A percentile compares a stretch with the other conserved stretches of the same genome.
Evolutionary conservation across 73 alveolate genomes (phyloP).

Genomic region (Paramecium caudatum): DNA sequence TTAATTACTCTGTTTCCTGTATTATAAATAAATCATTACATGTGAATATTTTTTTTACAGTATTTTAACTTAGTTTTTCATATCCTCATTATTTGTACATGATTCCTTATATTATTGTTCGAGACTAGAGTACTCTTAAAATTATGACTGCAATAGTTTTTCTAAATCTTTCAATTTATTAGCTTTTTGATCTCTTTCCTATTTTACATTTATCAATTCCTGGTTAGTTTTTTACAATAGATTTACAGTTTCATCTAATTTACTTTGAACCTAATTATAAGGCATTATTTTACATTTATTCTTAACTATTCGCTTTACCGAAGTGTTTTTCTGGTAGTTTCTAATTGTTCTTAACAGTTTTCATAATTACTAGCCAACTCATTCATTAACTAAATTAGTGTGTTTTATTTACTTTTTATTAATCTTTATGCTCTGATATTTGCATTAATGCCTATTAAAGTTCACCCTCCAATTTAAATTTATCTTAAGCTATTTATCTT

Average conservation of each 20-base stretch:
- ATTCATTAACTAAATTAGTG: slow-evolving; percentile 4
- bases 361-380: slow-evolving; percentile 1
- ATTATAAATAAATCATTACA: background rate
- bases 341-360: background rate
- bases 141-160: background rate
- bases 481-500: slow-evolving; percentile 23
- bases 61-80: slow-evolving; percentile 20
- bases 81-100: slow-evolving; percentile 14
- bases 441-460: background rate
- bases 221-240: background rate
- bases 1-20: slow-evolving; percentile 53
- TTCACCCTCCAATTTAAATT: slow-evolving; percentile 53
- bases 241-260: background rate
- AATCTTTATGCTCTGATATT: slow-evolving; percentile 43
- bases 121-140: slow-evolving; percentile 5
- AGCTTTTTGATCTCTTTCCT: slow-evolving; percentile 41
- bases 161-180: slow-evolving; percentile 31
- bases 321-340: background rate
- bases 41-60: background rate
- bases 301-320: slow-evolving; percentile 31
- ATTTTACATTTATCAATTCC: background rate
- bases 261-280: background rate
- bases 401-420: background rate
- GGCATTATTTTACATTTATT: background rate
- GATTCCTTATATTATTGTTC: slow-evolving; percentile 48